Percentiles rank a stretch among this genome's conserved stretches.
Conservation (phyloP, 495 filamentous ascomycete genomes). For the Astrothelium subdiscretum region DNA sequence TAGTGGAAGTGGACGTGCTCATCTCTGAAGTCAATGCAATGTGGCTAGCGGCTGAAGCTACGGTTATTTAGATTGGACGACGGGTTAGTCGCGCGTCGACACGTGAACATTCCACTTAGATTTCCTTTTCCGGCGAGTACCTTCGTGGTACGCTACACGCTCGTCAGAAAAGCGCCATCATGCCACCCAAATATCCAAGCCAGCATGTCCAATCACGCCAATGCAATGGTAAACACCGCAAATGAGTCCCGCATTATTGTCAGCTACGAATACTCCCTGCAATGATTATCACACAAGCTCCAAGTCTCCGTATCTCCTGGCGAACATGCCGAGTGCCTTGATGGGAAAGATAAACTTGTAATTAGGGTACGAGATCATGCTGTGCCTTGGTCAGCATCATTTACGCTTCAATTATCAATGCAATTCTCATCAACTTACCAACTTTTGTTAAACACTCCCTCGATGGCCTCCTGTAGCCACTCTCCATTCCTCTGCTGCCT, state of each 20-base stretch:
- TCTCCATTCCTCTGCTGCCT: constrained; percentile 81
- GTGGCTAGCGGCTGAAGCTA: neutral
- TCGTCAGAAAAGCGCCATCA: too few species aligned
- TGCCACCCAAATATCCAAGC: too few species aligned
- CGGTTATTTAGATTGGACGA: too few species aligned
- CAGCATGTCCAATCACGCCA: neutral
- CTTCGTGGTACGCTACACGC: neutral
- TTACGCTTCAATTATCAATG: neutral
- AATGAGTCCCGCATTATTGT: too few species aligned
- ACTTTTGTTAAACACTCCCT: constrained; percentile 97
- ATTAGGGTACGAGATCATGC: constrained; percentile 98
- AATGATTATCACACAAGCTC: constrained; percentile 27
- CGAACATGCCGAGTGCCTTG: constrained; percentile 84
- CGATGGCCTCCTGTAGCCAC: constrained; percentile 91
- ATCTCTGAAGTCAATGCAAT: neutral
- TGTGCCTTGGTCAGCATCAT: constrained; percentile 24
- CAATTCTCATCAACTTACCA: constrained; percentile 44
- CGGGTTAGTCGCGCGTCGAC: neutral
- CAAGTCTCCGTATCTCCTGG: constrained; percentile 58
- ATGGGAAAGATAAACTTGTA: constrained; percentile 97
- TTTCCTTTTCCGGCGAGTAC: neutral
- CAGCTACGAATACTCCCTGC: too few species aligned
- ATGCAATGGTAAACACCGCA: neutral
- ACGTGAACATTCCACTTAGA: neutral
- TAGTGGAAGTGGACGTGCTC: neutral